These are phyloP conservation scores for Liquidambar formosana DNA, from an alignment of 164 flowering plant species.

Conservation along the genomic window DNA sequence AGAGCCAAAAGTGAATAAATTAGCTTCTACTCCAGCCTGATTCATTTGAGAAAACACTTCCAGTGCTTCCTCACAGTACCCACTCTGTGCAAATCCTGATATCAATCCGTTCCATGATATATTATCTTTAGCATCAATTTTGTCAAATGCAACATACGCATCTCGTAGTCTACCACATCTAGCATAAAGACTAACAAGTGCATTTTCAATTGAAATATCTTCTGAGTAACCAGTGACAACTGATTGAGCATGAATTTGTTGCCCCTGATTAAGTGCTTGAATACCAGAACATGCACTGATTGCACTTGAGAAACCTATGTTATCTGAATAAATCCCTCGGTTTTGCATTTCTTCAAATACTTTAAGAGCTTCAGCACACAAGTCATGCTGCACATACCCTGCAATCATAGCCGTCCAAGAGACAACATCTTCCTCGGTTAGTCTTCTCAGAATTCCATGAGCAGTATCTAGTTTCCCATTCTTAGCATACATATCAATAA, in stretches of 20 bases:
- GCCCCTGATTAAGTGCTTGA: slow-evolving; percentile 34
- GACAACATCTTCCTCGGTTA: slow-evolving; percentile 30
- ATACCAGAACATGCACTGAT: slow-evolving; percentile 47
- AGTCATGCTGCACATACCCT: slow-evolving; percentile 35
- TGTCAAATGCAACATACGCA: slow-evolving; percentile 33
- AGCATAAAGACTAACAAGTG: slow-evolving; percentile 40
- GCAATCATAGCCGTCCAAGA: slow-evolving; percentile 49
- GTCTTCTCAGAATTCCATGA: slow-evolving; percentile 28
- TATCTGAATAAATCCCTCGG: slow-evolving; percentile 35
- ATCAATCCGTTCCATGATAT: slow-evolving; percentile 44
- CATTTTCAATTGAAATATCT: slow-evolving; percentile 37
- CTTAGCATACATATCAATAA: slow-evolving; percentile 46
- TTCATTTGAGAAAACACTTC: slow-evolving; percentile 31
- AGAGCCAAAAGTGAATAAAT: slow-evolving; percentile 33
- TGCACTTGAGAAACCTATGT: slow-evolving; percentile 40
- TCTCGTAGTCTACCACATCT: slow-evolving; percentile 34
- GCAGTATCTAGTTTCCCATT: slow-evolving; percentile 31
- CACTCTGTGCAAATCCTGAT: slow-evolving; percentile 42
- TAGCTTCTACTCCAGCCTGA: slow-evolving; percentile 22
- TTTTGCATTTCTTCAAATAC: slow-evolving; percentile 32
- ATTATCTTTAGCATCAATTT: slow-evolving; percentile 27
- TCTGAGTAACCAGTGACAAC: slow-evolving; percentile 28
- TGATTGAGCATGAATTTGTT: slow-evolving; percentile 38
- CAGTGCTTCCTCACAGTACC: slow-evolving; percentile 37
- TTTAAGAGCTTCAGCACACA: slow-evolving; percentile 31